Evolutionary conservation across 176 grass and related monocot species (phyloP), one percentile per base, ranked within the genome.

Genomic region (Ananas comosus): DNA sequence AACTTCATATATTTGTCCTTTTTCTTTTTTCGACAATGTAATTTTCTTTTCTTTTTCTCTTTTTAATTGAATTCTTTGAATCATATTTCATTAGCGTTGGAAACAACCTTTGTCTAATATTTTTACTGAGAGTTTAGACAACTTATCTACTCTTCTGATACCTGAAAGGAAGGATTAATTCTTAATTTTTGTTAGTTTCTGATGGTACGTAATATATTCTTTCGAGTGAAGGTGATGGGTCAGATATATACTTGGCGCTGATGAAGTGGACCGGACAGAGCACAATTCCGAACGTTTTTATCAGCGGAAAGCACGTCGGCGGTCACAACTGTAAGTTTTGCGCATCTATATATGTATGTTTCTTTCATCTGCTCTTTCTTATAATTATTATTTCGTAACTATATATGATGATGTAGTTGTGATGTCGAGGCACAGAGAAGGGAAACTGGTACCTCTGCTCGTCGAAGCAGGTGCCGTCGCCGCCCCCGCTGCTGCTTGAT

Each of bases 221-320:
- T 42, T 4, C 29, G 3, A 33, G 29, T 85, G 57, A 72, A 96
- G 92, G 83, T 74, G 92, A 96, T 81, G 92, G 92, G 51, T 2
- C 83, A 53, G 88, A 82, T 29, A 58, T 87, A 64, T 86, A 96
- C 53, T 71, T 74, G 2, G 92, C 88, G 14, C 80, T 96, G 33
- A 72, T 72, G 50, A 78, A 96, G 68, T 91, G 85, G 92, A 96
- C 92, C 33, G 83, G 81, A 23, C 92, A 92, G 54, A 89, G 79
- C 13, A 92, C 83, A 63, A 80, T 92, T 64, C 88, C 92, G 24
- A 92, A 87, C 74, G 83, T 96, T 54, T 96, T 96, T 71, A 92
- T 96, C 72, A 83, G 80, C 42, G 93, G 83, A 48, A 87, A 89
- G 64, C 89, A 90, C 28, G 87, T 92, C 11, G 86, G 93, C 42